Base-by-base conservation (phyloP, 345 rosid species). In the Lumnitzera racemosa region DNA sequence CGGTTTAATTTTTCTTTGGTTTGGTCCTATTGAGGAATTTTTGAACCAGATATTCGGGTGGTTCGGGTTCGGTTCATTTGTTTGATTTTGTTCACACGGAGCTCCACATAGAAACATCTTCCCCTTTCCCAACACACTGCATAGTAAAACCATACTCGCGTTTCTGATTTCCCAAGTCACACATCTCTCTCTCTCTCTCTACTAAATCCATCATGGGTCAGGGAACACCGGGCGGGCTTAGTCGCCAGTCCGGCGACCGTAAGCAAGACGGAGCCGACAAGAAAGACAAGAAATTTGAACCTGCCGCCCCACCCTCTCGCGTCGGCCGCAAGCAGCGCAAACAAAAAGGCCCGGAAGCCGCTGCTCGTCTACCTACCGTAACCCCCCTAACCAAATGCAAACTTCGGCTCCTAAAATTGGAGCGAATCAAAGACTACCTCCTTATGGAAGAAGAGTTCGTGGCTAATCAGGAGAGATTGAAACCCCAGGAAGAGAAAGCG, bases 221-320 rank as follows among this genome's bases (percentile, higher is more conserved):
- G 69, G 96, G 96, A 58, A 81, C 96, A 24, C 88, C 98, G 11
- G 90, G 91, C 57, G 89, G 96, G 15, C 57, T 80, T 50, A 87
- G 78, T 68, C 78, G 96, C 49, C 94, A 81, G 6, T 75, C 83
- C 12, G 95, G 91, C 20, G 96, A 84, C 69, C 81, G 87, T 65
- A 90, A 81, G 66, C 78, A 71, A 4, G 90, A 84, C 63, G 90
- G 87, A 15, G 77, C 84, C 15, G 89, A 86, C 57, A 95, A 88
- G 81, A 95, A 95, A 64, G 97, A 88, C 46, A 88, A 90, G 81
- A 95, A 90, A 74, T 90, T 83, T 61, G 95, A 90, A 71, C 96
- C 92, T 13, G 85, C 96, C 4, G 96, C 95, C 1, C 92, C 97
- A 10, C 99, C 97, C 1, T 73, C 91, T 6, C 87, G 97, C 7